phyloP scores from a whole-genome alignment of 164 flowering plant genomes.

The Cinnamomum micranthum region DNA sequence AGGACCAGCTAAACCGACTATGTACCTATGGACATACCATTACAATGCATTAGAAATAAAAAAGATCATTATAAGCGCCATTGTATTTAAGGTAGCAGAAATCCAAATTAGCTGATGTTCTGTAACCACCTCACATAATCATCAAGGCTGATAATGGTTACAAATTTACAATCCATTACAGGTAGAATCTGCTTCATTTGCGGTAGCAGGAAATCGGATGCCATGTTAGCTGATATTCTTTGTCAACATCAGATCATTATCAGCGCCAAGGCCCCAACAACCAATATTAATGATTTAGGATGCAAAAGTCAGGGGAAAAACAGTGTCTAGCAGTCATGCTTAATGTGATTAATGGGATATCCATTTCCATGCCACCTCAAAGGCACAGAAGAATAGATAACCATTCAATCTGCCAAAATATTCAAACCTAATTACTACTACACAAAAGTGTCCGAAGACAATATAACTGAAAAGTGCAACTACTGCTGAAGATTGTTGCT shows the following conservation, averaged over 20 bases:
- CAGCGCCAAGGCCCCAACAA: neutral
- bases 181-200: neutral
- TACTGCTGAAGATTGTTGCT: neutral
- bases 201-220: neutral
- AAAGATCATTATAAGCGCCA: neutral
- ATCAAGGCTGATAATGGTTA: too few species aligned
- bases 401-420: neutral
- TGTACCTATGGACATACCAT: constrained; percentile 36
- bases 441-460: neutral
- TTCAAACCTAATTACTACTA: neutral
- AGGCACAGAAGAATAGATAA: neutral
- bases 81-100: neutral
- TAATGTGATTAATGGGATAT: neutral
- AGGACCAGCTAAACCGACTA: constrained; percentile 90
- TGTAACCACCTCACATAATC: neutral
- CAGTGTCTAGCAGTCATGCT: neutral
- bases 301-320: neutral
- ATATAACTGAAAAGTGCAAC: neutral
- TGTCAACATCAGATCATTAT: neutral
- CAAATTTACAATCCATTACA: neutral
- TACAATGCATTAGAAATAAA: neutral
- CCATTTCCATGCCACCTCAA: neutral
- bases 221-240: neutral
- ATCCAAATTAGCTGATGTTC: neutral
- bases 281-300: neutral